phyloP scores from a whole-genome alignment of 495 filamentous ascomycete species.

The Lasiosphaeris hirsuta region DNA sequence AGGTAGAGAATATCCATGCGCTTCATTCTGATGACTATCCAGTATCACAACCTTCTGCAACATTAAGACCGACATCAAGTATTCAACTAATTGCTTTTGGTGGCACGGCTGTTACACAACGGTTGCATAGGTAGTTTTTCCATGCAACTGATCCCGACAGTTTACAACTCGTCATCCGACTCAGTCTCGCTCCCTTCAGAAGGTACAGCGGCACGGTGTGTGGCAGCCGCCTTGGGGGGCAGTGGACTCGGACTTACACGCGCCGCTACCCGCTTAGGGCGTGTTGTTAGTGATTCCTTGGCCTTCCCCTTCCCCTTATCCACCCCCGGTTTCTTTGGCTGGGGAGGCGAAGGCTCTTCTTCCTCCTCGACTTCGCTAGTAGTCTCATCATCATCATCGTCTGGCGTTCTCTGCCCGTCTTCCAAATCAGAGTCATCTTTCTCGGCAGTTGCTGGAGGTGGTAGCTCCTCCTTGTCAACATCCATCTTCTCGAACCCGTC shows the following conservation, averaged over 20 bases:
- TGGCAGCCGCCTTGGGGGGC: background rate
- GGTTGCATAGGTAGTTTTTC: too few species aligned
- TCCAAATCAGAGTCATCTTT: conserved; percentile 11
- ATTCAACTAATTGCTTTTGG: too few species aligned
- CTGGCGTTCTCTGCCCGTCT: conserved; percentile 19
- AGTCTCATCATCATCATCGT: conserved; percentile 42
- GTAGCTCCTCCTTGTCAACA: conserved; percentile 37
- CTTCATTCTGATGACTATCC: too few species aligned
- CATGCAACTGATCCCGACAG: background rate
- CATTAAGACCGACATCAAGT: too few species aligned
- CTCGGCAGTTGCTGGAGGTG: background rate
- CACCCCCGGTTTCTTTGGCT: background rate
- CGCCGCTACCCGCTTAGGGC: background rate
- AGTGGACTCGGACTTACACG: background rate
- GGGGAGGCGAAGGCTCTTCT: conserved; percentile 17
- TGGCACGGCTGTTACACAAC: too few species aligned
- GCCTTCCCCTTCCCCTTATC: conserved; percentile 14
- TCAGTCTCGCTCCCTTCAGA: conserved; percentile 11
- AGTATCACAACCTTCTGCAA: too few species aligned
- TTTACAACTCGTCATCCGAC: conserved; percentile 12
- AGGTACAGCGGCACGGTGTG: background rate
- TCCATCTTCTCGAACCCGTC: conserved; percentile 61
- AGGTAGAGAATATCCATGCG: too few species aligned
- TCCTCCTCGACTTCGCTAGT: conserved; percentile 47
- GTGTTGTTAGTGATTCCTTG: conserved; percentile 7